These are phyloP conservation scores for Eucalyptus microcorys DNA, from an alignment of 345 rosid species.

Conservation along the genomic window DNA sequence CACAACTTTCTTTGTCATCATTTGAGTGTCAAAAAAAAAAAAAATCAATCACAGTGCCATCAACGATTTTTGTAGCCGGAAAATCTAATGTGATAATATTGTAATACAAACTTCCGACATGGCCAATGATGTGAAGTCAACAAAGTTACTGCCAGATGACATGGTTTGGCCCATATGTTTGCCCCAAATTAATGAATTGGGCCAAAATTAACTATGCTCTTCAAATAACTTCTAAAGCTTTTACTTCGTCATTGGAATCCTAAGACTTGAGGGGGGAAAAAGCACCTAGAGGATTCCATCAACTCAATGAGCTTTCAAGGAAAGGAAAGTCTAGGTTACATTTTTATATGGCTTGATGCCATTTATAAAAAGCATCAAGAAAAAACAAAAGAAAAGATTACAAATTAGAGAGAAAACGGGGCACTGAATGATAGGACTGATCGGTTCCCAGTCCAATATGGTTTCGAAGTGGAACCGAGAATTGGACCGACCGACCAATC, in stretches of 20 bases:
- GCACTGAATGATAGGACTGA: too few species aligned
- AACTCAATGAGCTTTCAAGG: not conserved
- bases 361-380: not conserved
- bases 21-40: not conserved
- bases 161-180: not conserved
- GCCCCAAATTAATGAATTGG: not conserved
- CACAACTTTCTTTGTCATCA: not conserved
- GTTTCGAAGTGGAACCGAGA: too few species aligned
- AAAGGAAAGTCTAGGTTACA: not conserved
- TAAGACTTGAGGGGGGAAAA: not conserved
- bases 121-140: not conserved
- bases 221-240: not conserved
- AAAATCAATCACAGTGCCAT: not conserved
- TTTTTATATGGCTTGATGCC: not conserved
- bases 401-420: not conserved
- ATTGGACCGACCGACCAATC: too few species aligned
- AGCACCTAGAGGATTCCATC: not conserved
- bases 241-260: not conserved
- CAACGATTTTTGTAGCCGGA: not conserved
- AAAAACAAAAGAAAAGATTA: not conserved
- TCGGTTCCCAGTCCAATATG: accelerated
- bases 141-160: not conserved
- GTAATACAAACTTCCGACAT: not conserved
- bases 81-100: not conserved
- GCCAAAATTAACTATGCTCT: too few species aligned